Evolutionary conservation across 163 green algal genomes (phyloP), one percentile per base, ranked within the genome.

Genomic region (Scenedesmus sp.): DNA sequence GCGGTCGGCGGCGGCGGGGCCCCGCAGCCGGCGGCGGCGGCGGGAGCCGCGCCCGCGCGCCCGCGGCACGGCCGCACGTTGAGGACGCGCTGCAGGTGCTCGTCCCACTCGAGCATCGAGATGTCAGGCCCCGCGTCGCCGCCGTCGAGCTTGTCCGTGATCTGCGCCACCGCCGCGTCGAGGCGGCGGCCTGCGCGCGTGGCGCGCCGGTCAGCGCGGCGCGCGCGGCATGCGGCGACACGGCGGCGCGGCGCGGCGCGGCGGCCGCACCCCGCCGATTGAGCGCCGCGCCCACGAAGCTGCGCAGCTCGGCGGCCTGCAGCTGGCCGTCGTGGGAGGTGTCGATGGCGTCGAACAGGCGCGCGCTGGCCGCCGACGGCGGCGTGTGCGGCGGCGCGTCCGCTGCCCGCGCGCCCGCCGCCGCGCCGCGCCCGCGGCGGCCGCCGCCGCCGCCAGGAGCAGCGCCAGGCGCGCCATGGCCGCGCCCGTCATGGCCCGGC

Each of bases 91-190:
- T 79, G 60, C 70, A 89, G 74, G 57, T 84, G 69, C 33, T 63
- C 22, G 47, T 85, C 78, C 44, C 89, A 51, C 56, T 89, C 81
- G 24, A 24, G 36, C 2, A 70, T 33, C 11, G 64, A 82, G 13
- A 87, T 75, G 26, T 63, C 60, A 10, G 78, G 80, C 3, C 64
- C 84, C 15, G 48, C 17, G 63, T 87, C 85, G 9, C 29, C 31
- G 6, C 79, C 60, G 64, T 91, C 84, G 29, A 91, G 54, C 42
- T 73, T 75, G 13, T 48, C 47, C 2, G 47, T 63, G 64, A 87
- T 83, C 36, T 64, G 48, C 14, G 50, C 11, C 13, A 71, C 63
- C n/a, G 77, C 86, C 39, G 33, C 31, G 18, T 73, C 26, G 44
- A 88, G 17, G 18, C 87, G 64, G 9, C 47, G 53, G 17, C 60